Evolutionary conservation across 768 basidiomycete genomes (phyloP).

Genomic region (Scleroderma citrinum): DNA sequence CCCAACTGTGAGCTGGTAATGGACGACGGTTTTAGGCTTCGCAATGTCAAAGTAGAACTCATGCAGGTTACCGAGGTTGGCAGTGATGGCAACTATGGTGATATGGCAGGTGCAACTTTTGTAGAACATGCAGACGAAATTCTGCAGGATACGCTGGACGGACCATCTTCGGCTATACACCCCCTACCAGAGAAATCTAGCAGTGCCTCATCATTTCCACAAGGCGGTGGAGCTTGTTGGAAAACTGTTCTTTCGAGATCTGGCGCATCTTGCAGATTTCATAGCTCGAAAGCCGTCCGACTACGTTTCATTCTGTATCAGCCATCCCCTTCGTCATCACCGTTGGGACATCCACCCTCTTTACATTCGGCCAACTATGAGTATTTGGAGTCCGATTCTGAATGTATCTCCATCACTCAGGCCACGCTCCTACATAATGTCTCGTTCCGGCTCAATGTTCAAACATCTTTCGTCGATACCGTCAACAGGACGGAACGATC

Average conservation of each 20-base stretch:
- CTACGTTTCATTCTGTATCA: constrained; percentile 80
- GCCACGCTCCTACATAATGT: constrained; percentile 79
- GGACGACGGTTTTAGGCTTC: constrained; percentile 63
- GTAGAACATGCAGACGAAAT: constrained; percentile 12
- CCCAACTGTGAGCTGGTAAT: constrained; percentile 63
- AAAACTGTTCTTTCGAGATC: constrained; percentile 68
- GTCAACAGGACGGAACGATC: constrained; percentile 61
- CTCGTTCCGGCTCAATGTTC: constrained; percentile 67
- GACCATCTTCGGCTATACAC: constrained; percentile 26
- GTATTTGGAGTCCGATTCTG: constrained; percentile 50
- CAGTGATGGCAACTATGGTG: constrained; percentile 34
- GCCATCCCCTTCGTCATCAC: constrained; percentile 43
- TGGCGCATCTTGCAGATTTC: constrained; percentile 90
- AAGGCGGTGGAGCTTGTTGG: constrained; percentile 33
- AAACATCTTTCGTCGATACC: constrained; percentile 73
- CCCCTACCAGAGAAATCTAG: constrained; percentile 23
- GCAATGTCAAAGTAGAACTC: constrained; percentile 79
- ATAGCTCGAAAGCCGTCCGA: constrained; percentile 64
- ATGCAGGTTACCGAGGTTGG: constrained; percentile 58
- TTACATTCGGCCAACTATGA: constrained; percentile 39
- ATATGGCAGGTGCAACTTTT: constrained; percentile 27
- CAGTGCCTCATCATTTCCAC: constrained; percentile 34
- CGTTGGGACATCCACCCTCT: constrained; percentile 39
- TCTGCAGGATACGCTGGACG: constrained; percentile 16
- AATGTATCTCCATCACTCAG: constrained; percentile 75